Evolutionary conservation across 768 basidiomycete species (phyloP).

Genomic region (Amanita brunnescens): DNA sequence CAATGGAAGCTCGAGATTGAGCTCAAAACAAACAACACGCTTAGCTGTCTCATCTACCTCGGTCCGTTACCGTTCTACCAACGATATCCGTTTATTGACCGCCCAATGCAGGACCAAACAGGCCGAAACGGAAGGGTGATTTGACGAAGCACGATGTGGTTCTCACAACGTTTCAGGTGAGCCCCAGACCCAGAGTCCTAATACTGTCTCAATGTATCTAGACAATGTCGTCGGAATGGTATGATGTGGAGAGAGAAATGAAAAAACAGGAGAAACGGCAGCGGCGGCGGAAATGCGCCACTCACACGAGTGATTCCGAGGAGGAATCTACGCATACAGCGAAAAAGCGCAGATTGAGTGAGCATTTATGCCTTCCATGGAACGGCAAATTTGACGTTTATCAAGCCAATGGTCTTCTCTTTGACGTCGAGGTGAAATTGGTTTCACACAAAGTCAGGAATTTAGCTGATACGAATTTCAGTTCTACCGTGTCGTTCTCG

Average conservation of each 20-base stretch:
- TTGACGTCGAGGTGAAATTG: constrained; percentile 37
- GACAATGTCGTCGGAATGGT: constrained; percentile 55
- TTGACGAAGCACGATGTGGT: constrained; percentile 53
- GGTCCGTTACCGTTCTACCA: constrained; percentile 21
- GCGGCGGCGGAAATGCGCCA: constrained; percentile 27
- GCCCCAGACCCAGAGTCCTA: constrained; percentile 2
- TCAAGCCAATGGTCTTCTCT: constrained; percentile 35
- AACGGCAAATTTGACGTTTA: neutral
- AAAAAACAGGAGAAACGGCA: constrained; percentile 30
- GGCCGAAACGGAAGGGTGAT: constrained; percentile 36
- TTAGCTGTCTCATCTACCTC: constrained; percentile 56
- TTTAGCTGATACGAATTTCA: constrained; percentile 12
- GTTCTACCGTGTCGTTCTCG: constrained; percentile 46
- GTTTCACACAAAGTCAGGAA: neutral
- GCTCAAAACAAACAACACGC: constrained; percentile 38
- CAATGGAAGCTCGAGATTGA: constrained; percentile 62
- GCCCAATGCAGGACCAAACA: constrained; percentile 29
- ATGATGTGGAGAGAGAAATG: constrained; percentile 39
- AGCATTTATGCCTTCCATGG: constrained; percentile 11
- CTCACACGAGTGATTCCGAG: constrained; percentile 29
- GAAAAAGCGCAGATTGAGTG: constrained; percentile 25
- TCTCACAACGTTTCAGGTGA: constrained; percentile 44
- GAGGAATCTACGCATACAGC: constrained; percentile 20
- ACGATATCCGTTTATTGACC: constrained; percentile 3
- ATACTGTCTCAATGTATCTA: constrained; percentile 12